These are phyloP conservation scores for Betula pendula DNA, from an alignment of 306 rosid species.

Conservation along the genomic window DNA sequence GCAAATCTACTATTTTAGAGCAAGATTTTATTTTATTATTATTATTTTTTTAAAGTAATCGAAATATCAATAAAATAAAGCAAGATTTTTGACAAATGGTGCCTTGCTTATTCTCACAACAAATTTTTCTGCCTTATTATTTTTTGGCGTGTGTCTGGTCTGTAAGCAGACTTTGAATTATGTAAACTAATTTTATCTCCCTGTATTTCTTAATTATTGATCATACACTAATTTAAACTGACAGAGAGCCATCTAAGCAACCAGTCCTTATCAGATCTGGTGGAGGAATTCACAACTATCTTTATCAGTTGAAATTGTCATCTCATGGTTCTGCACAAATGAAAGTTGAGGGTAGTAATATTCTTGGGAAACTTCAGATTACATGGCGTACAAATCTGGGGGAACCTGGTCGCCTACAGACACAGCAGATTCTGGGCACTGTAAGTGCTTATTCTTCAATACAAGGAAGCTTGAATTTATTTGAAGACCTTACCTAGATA, in stretches of 20 bases:
- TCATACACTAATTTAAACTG: constrained; percentile 31
- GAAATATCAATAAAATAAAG: too few relatives aligned
- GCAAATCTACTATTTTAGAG: constrained; percentile 19
- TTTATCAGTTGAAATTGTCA: constrained; percentile 71
- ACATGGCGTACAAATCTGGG: constrained; percentile 99
- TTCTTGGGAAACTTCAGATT: constrained; percentile 96
- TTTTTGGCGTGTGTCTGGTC: constrained; percentile 5
- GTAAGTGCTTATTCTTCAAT: constrained; percentile 53
- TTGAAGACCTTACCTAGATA: background rate
- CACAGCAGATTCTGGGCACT: constrained; percentile 95
- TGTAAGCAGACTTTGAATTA: constrained; percentile 2
- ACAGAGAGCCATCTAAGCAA: constrained; percentile 73
- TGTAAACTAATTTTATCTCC: constrained; percentile 10
- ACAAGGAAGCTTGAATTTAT: constrained; percentile 13
- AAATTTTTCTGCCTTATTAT: background rate
- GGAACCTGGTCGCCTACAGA: constrained; percentile 95
- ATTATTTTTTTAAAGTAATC: too few relatives aligned
- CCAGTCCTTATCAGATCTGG: constrained; percentile 80
- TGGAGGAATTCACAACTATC: constrained; percentile 93
- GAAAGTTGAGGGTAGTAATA: constrained; percentile 89
- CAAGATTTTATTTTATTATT: too few relatives aligned
- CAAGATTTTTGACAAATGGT: constrained; percentile 12
- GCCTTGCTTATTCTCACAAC: constrained; percentile 15
- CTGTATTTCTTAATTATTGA: constrained; percentile 5
- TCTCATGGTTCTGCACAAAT: constrained; percentile 50